phyloP scores from a whole-genome alignment of 306 rosid genomes.

The Medicago arabica region DNA sequence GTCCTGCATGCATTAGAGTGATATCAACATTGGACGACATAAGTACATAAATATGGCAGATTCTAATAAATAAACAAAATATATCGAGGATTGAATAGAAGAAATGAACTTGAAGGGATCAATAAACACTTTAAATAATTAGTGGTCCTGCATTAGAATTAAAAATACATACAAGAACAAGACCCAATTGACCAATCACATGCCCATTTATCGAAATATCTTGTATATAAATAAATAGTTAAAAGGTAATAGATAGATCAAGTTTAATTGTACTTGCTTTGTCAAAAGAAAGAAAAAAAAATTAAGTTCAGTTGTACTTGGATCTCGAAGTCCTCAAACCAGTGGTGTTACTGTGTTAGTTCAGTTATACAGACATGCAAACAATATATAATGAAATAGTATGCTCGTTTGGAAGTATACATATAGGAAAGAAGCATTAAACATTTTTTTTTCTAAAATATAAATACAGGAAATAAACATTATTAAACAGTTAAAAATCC shows the following conservation, averaged over 20 bases:
- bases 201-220: conserved; percentile 48
- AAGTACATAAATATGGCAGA: not conserved
- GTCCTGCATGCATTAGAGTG: conserved; percentile 40
- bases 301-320: not conserved
- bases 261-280: conserved; percentile 68
- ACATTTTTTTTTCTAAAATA: too few relatives aligned
- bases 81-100: too few relatives aligned
- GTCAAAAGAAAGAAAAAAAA: not conserved
- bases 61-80: too few relatives aligned
- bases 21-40: conserved; percentile 25
- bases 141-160: too few relatives aligned
- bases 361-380: not conserved
- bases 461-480: too few relatives aligned
- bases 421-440: too few relatives aligned
- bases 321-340: not conserved
- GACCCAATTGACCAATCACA: conserved; percentile 27
- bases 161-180: too few relatives aligned
- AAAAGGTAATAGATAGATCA: conserved; percentile 43
- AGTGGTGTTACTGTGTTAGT: not conserved
- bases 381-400: too few relatives aligned
- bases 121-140: too few relatives aligned
- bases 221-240: conserved; percentile 27
- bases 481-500: too few relatives aligned
- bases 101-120: too few relatives aligned
- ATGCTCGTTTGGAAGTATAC: too few relatives aligned